These are phyloP conservation scores for Fusarium sp. DNA, from an alignment of 2,329 filamentous ascomycete species.

Conservation along the genomic window DNA sequence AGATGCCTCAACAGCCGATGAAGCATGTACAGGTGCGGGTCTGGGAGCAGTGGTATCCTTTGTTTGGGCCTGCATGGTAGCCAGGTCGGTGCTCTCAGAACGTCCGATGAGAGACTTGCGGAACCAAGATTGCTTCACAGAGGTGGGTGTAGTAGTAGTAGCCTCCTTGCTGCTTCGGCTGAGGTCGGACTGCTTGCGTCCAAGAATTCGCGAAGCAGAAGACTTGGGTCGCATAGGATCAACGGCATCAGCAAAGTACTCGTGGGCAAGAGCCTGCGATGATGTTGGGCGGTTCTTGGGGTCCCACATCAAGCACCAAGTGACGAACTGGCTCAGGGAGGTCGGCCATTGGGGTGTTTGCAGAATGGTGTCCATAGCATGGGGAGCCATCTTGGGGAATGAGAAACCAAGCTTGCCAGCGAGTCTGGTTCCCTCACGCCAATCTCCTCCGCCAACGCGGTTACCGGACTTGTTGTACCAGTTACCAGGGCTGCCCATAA, in stretches of 20 bases:
- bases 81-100: conserved; percentile 72
- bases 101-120: conserved; percentile 90
- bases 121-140: conserved; percentile 95
- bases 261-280: conserved; percentile 90
- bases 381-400: conserved; percentile 98
- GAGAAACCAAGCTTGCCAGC: conserved; percentile 98
- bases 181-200: conserved; percentile 89
- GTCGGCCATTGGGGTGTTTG: conserved; percentile 90
- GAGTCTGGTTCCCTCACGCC: conserved; percentile 91
- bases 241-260: conserved; percentile 91
- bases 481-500: conserved; percentile 98
- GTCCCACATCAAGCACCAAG: conserved; percentile 99
- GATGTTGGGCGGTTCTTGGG: conserved; percentile 91
- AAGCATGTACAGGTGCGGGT: conserved; percentile 54
- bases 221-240: conserved; percentile 94
- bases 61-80: conserved; percentile 54
- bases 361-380: conserved; percentile 93
- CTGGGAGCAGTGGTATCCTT: conserved; percentile 58
- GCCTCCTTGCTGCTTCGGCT: conserved; percentile 72
- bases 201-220: conserved; percentile 81
- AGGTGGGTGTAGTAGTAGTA: conserved; percentile 64
- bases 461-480: conserved; percentile 94
- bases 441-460: conserved; percentile 92
- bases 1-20: conserved; percentile 49
- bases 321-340: conserved; percentile 90